Evolutionary conservation across 371 early-diverging fungal genomes (phyloP), one percentile per base, ranked within the genome.

Genomic region (Apophysomyces elegans): DNA sequence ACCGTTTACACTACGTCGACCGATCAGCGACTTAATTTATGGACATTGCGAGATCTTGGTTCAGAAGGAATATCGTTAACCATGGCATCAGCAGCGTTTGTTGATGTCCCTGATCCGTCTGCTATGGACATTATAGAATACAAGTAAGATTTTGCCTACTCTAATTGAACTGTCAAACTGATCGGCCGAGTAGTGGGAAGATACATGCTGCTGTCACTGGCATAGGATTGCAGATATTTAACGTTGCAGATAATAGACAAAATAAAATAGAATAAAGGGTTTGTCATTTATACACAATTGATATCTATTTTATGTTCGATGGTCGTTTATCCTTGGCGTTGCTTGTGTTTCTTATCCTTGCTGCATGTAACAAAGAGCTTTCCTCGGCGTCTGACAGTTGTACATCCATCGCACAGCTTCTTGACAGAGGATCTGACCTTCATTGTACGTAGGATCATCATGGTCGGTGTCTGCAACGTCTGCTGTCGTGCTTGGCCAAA

Each of bases 391-490:
- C 90, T 87, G 47, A 90, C 92, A 61, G 91, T 90, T 38, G 81
- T 85, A 75, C 93, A 93, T 36, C 91, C 85, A 65, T 92, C 89
- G 72, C 94, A 93, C 73, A 91, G 83, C 71, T 88, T 88, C 81
- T 93, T 93, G 71, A 93, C 89, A 5, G 92, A 90, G 21, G 92
- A 88, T 59, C 91, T 85, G 11, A 92, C 93, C 76, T 93, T 93
- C 90, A 92, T 92, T 45, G 92, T 92, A 44, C 93, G 89, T 59
- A 83, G 75, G 46, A 79, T 54, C 14, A 83, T 66, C 21, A 76
- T 61, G 35, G 75, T 47, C 7, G 78, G 67, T 38, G 68, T 64
- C 21, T 61, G 16, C 66, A 18, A 68, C 21, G 11, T 64, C 62
- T 68, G 76, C 59, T 66, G 70, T 70, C 26, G 59, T 58, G 63